These are phyloP conservation scores for Orbilia brochopaga DNA, from an alignment of 2,329 filamentous ascomycete species.

Conservation along the genomic window DNA sequence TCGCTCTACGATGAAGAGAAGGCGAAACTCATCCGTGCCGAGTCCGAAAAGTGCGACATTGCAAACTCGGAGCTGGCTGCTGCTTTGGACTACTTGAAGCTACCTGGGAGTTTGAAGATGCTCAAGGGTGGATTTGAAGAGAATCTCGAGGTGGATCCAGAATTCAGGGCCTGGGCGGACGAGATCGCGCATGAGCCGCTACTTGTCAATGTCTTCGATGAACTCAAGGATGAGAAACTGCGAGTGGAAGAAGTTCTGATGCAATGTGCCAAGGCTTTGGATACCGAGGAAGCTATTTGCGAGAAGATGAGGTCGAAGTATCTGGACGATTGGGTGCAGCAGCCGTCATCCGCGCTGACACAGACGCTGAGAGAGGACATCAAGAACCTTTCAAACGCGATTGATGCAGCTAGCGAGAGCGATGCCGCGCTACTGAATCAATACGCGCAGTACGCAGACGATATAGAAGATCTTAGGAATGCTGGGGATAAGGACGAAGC, in stretches of 20 bases:
- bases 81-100: constrained; percentile 87
- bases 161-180: constrained; percentile 92
- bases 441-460: constrained; percentile 80
- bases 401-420: constrained; percentile 86
- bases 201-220: constrained; percentile 78
- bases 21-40: constrained; percentile 89
- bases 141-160: constrained; percentile 78
- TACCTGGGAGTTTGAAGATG: constrained; percentile 87
- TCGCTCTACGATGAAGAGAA: constrained; percentile 99
- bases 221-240: constrained; percentile 77
- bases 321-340: constrained; percentile 92
- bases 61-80: constrained; percentile 96
- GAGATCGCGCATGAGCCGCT: constrained; percentile 79
- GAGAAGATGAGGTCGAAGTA: constrained; percentile 99
- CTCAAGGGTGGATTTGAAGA: constrained; percentile 92
- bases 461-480: constrained; percentile 93
- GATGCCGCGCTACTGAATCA: constrained; percentile 84
- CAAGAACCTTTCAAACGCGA: constrained; percentile 81
- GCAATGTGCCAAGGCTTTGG: constrained; percentile 81
- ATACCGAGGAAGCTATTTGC: constrained; percentile 96
- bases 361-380: constrained; percentile 86
- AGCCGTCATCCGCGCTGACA: constrained; percentile 88
- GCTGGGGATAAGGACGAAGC: constrained; percentile 70
- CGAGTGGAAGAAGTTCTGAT: constrained; percentile 76
- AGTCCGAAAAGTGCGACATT: constrained; percentile 89